Conservation (phyloP, 2,329 filamentous ascomycete genomes). For the Pseudocercospora musae region DNA sequence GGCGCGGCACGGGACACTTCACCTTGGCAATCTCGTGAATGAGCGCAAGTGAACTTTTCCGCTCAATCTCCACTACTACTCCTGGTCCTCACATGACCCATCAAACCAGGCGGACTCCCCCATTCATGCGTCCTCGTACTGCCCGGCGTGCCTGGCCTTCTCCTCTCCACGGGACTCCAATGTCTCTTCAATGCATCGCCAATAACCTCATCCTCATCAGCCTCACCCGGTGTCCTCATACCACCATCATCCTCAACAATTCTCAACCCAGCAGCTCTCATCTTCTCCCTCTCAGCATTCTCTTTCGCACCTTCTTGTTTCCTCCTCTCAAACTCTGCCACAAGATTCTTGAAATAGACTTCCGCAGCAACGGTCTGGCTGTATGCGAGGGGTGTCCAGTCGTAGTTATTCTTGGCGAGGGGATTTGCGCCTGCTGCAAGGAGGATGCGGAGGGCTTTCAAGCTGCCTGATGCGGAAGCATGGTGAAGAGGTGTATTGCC, state of each 20-base stretch:
- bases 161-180: constrained; percentile 33
- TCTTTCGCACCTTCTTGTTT: constrained; percentile 45
- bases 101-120: constrained; percentile 20
- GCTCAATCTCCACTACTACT: constrained; percentile 21
- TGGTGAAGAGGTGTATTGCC: constrained; percentile 89
- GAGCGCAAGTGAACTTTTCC: background rate
- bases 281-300: constrained; percentile 31
- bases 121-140: constrained; percentile 26
- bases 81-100: constrained; percentile 26
- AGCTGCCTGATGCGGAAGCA: constrained; percentile 75
- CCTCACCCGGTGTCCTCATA: constrained; percentile 6
- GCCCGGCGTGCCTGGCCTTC: constrained; percentile 28
- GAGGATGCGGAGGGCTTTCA: constrained; percentile 72
- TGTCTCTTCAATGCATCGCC: constrained; percentile 31
- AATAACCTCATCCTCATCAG: constrained; percentile 28
- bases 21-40: background rate
- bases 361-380: constrained; percentile 78
- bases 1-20: too few relatives aligned
- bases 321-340: constrained; percentile 67
- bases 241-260: constrained; percentile 25
- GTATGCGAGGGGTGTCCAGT: constrained; percentile 81
- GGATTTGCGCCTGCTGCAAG: constrained; percentile 76
- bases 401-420: constrained; percentile 67
- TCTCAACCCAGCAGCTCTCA: constrained; percentile 30
- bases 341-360: constrained; percentile 75